Evolutionary conservation across 495 filamentous ascomycete genomes (phyloP).

Genomic region (Acidiella bohemica): DNA sequence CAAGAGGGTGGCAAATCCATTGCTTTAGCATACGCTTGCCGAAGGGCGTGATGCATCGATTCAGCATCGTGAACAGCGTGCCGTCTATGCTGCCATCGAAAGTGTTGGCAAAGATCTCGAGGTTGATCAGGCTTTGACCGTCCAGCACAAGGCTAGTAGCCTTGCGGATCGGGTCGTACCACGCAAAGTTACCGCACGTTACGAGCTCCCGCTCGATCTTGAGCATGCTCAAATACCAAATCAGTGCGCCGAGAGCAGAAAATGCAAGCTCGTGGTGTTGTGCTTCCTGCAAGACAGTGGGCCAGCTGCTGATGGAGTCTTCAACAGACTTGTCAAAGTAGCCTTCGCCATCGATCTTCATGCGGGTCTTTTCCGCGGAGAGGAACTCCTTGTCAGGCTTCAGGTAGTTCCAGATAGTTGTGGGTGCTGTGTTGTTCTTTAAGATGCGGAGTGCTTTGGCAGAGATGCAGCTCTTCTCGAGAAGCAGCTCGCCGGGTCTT

Average conservation of each 20-base stretch:
- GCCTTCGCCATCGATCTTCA: slow-evolving; percentile 65
- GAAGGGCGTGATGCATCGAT: slow-evolving; percentile 91
- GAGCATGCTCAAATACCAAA: slow-evolving; percentile 68
- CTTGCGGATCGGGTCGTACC: slow-evolving; percentile 90
- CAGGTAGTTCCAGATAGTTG: slow-evolving; percentile 88
- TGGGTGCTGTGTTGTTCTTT: slow-evolving; percentile 87
- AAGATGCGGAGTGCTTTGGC: slow-evolving; percentile 80
- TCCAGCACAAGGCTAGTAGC: slow-evolving; percentile 87
- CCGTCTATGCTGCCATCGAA: slow-evolving; percentile 75
- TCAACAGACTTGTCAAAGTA: slow-evolving; percentile 61
- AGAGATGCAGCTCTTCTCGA: slow-evolving; percentile 80
- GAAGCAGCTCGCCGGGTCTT: slow-evolving; percentile 71
- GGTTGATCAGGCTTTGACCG: slow-evolving; percentile 91
- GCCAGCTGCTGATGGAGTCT: slow-evolving; percentile 62
- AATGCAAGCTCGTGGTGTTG: slow-evolving; percentile 72
- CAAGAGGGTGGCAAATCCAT: slow-evolving; percentile 94
- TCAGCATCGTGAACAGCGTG: slow-evolving; percentile 79
- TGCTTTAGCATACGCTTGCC: slow-evolving; percentile 93
- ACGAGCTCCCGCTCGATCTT: slow-evolving; percentile 83
- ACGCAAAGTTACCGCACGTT: slow-evolving; percentile 78
- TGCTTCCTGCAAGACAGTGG: slow-evolving; percentile 54
- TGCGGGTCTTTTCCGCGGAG: slow-evolving; percentile 65
- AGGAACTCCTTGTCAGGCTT: slow-evolving; percentile 87
- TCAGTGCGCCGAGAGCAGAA: slow-evolving; percentile 82
- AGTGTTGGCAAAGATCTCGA: slow-evolving; percentile 92